These are phyloP conservation scores for Tetradesmus lagerheimii DNA, from an alignment of 139 green algal species.

Conservation along the genomic window DNA sequence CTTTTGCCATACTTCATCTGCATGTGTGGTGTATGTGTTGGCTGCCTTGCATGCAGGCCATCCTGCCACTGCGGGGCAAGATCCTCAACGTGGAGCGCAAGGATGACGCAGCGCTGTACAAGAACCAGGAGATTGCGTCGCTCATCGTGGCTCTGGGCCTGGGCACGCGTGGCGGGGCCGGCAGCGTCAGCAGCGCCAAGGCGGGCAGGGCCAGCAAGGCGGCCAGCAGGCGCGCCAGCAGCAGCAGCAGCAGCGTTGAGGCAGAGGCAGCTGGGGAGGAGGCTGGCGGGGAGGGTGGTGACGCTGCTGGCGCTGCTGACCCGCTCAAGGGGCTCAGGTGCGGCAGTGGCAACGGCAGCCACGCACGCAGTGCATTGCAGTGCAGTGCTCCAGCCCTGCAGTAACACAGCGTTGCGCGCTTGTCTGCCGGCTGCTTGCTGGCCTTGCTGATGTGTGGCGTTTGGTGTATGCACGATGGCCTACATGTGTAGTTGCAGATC, in stretches of 20 bases:
- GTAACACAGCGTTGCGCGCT: neutral
- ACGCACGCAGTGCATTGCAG: neutral
- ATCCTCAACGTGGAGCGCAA: conserved; percentile 97
- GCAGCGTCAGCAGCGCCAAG: conserved; percentile 44
- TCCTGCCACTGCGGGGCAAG: conserved; percentile 97
- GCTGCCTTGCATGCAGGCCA: conserved; percentile 75
- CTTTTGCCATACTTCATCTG: no score
- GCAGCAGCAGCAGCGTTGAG: neutral
- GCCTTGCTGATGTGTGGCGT: no score
- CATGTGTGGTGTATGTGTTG: no score
- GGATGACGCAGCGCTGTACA: conserved; percentile 81
- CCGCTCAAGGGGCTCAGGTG: conserved; percentile 35
- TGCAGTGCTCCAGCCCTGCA: neutral
- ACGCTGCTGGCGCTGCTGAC: neutral
- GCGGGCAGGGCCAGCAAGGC: conserved; percentile 34
- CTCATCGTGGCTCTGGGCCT: conserved; percentile 96
- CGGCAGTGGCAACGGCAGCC: neutral
- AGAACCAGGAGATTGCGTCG: conserved; percentile 95
- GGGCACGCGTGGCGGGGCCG: conserved; percentile 75
- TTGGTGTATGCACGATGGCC: no score
- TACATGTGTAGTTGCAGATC: no score
- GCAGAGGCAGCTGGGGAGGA: conserved; percentile 8
- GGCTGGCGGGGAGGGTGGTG: neutral
- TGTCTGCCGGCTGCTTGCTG: no score
- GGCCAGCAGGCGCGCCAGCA: neutral